Evolutionary conservation across 73 alveolate species (phyloP).

Genomic region (Paramecium octaurelia): DNA sequence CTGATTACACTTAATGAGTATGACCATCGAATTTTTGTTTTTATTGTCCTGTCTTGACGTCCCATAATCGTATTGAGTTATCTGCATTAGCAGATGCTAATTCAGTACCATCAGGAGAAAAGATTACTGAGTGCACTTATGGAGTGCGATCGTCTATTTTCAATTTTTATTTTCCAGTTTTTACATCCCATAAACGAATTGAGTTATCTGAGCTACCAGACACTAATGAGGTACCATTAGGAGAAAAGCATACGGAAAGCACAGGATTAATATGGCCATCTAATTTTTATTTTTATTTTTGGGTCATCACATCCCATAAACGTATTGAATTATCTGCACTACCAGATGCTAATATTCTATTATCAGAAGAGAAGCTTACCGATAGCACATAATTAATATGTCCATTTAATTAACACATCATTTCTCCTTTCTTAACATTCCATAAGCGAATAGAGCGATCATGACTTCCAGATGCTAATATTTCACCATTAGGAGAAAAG

Average conservation of each 20-base stretch:
- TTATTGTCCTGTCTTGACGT: background rate
- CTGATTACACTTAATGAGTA: too few relatives aligned
- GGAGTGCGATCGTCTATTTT: background rate
- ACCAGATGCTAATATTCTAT: background rate
- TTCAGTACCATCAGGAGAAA: background rate
- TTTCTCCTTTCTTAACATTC: background rate
- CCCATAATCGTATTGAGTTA: background rate
- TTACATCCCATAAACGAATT: background rate
- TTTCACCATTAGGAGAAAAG: background rate
- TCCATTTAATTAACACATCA: background rate
- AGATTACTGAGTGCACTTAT: background rate
- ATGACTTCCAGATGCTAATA: background rate
- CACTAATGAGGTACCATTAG: background rate
- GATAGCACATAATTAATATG: background rate
- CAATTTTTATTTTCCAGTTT: background rate
- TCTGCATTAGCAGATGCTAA: background rate
- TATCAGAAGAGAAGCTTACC: background rate
- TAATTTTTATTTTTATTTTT: background rate
- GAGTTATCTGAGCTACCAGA: background rate
- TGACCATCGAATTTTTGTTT: too few relatives aligned
- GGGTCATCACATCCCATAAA: background rate
- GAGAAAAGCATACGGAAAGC: background rate
- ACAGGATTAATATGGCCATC: background rate
- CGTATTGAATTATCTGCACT: background rate
- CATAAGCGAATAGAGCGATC: background rate